Percentiles rank a stretch among this genome's conserved stretches.
Conservation (phyloP, 78 protist genomes). For the Tieghemostelium lacteum region DNA sequence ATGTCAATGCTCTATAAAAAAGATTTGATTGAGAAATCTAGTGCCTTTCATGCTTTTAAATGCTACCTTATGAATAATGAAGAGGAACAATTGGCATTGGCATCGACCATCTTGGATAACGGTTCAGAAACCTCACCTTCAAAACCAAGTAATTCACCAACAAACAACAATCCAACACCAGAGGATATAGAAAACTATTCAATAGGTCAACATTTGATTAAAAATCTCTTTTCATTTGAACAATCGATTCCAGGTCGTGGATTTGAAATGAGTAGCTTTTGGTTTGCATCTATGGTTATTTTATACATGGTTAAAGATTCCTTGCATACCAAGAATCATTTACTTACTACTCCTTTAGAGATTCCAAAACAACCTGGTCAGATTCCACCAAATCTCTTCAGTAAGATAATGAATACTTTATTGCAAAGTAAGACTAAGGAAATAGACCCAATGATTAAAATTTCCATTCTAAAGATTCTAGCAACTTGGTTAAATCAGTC, state of each 20-base stretch:
- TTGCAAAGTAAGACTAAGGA: not conserved
- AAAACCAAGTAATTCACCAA: not conserved
- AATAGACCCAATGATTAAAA: slow-evolving; percentile 45
- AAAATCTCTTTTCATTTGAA: slow-evolving; percentile 48
- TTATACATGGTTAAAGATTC: slow-evolving; percentile 22
- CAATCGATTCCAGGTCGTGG: not conserved
- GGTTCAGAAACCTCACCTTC: not conserved
- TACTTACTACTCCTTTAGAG: slow-evolving; percentile 23
- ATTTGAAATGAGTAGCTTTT: slow-evolving; percentile 25
- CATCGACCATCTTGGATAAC: slow-evolving; percentile 45
- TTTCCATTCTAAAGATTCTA: slow-evolving; percentile 40
- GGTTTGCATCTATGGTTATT: slow-evolving; percentile 41
- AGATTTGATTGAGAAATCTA: slow-evolving; percentile 54
- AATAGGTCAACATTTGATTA: slow-evolving; percentile 59
- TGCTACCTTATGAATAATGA: slow-evolving; percentile 65
- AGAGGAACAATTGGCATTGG: slow-evolving; percentile 79
- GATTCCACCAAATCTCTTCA: slow-evolving; percentile 1
- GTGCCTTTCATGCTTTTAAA: slow-evolving; percentile 58
- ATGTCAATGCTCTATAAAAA: slow-evolving; percentile 35
- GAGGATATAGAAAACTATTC: slow-evolving; percentile 39
- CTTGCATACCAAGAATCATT: slow-evolving; percentile 30
- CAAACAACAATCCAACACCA: slow-evolving; percentile 3
- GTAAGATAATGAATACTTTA: slow-evolving; percentile 14
- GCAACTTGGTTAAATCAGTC: slow-evolving; percentile 67
- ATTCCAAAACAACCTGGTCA: slow-evolving; percentile 17